Evolutionary conservation across 805 yeast genomes (phyloP).

Genomic region (Yamadazyma sp.): DNA sequence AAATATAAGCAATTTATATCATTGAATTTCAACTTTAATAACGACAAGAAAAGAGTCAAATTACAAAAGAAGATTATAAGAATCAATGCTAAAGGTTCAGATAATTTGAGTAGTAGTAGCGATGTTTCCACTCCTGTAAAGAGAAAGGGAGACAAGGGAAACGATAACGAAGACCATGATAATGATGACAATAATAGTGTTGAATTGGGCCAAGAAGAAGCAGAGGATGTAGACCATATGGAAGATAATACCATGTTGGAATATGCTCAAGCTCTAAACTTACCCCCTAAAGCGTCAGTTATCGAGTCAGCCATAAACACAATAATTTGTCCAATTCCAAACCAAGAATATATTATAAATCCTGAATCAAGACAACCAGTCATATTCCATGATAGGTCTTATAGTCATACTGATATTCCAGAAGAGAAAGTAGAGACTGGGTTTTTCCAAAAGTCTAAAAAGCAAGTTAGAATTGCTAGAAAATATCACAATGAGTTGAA

Average conservation of each 20-base stretch:
- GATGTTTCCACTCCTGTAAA: neutral
- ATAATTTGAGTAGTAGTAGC: constrained; percentile 5
- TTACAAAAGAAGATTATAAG: constrained; percentile 18
- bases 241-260: constrained; percentile 8
- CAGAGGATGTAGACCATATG: constrained; percentile 9
- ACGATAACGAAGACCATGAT: constrained; percentile 10
- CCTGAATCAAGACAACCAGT: constrained; percentile 35
- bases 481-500: constrained; percentile 37
- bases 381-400: constrained; percentile 42
- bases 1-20: constrained; percentile 18
- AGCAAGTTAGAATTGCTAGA: constrained; percentile 40
- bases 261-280: constrained; percentile 20
- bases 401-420: constrained; percentile 30
- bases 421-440: constrained; percentile 12
- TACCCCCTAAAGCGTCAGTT: constrained; percentile 45
- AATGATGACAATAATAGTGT: constrained; percentile 8
- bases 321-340: constrained; percentile 38
- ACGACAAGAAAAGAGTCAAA: constrained; percentile 9
- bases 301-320: constrained; percentile 41
- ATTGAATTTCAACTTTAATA: constrained; percentile 14
- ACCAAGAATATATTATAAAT: constrained; percentile 26
- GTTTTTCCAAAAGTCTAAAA: constrained; percentile 25
- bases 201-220: constrained; percentile 12
- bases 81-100: constrained; percentile 22
- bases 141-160: neutral